Base-by-base conservation (phyloP, 2,329 filamentous ascomycete species). In the Ascochyta koolunga region DNA sequence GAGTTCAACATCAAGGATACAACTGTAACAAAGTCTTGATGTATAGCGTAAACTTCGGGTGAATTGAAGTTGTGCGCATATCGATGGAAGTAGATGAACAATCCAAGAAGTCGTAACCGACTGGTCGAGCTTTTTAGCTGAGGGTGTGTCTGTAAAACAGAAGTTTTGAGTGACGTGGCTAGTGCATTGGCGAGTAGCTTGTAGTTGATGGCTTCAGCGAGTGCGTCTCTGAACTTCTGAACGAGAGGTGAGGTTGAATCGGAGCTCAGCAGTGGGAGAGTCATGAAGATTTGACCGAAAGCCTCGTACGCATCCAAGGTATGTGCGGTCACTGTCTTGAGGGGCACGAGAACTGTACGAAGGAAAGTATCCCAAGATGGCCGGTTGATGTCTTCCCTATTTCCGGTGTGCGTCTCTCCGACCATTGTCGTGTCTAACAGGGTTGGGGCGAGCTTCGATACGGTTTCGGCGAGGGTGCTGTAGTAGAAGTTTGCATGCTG, bases 41-140 rank as follows among this genome's bases (percentile, higher is more conserved):
- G 80, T 27, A 79, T 67, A 8, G 78, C 58, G 72, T 76, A 72
- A 65, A 75, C 57, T 67, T 74, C 55, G 21, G 71, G 63, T n/a
- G 61, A 68, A 47, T 71, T 54, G 60, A 73, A 72, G 45, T 73
- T 73, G 70, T 79, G 71, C n/a, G 78, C 77, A 61, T 78, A 76
- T 32, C 78, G 78, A 58, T 84, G 79, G 61, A 85, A 81, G 66
- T 79, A 86, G 41, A 88, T 83, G 56, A 87, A 80, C 58, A 84
- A 82, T 21, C 82, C 79, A 36, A 88, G 75, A 8, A 88, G 73
- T 77, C 84, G 86, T 16, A 86, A 68, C 15, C 81, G 79, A 54
- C 72, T 72, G 36, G 77, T 71, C 9, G 69, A 67, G 54, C 76
- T 72, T 21, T 72, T 67, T 25, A 75, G 44, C 36, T 61, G 61